Percentiles rank a stretch among this genome's conserved stretches.
Evolutionary conservation across 2,329 filamentous ascomycete species (phyloP).

Genomic region (Trichoderma sp.): DNA sequence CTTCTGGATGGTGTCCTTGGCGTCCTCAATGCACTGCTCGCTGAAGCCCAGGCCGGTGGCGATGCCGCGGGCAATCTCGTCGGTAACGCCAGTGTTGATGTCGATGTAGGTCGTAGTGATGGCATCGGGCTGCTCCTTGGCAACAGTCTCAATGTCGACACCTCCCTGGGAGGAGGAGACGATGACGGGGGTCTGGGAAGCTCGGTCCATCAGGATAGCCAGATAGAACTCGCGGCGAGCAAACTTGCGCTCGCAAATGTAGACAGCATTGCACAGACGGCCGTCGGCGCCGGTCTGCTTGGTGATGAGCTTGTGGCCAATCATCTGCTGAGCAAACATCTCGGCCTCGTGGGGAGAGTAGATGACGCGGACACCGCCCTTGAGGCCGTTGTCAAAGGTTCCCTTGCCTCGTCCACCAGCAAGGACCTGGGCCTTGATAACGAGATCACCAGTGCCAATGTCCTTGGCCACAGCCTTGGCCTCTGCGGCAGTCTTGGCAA

Average conservation of each 20-base stretch:
- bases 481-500: slow-evolving; percentile 81
- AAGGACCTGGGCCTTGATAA: slow-evolving; percentile 99
- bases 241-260: slow-evolving; percentile 99
- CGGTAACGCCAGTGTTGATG: slow-evolving; percentile 92
- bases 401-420: slow-evolving; percentile 98
- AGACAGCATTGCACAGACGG: slow-evolving; percentile 94
- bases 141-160: slow-evolving; percentile 98
- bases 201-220: slow-evolving; percentile 96
- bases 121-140: slow-evolving; percentile 95
- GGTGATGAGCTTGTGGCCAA: slow-evolving; percentile 98
- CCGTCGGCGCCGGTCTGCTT: slow-evolving; percentile 97
- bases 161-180: slow-evolving; percentile 97
- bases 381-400: slow-evolving; percentile 96
- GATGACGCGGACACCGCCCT: slow-evolving; percentile 97
- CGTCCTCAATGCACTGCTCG: slow-evolving; percentile 94
- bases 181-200: slow-evolving; percentile 87
- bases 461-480: slow-evolving; percentile 89
- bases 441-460: slow-evolving; percentile 94
- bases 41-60: slow-evolving; percentile 94
- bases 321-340: slow-evolving; percentile 99
- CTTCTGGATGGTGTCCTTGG: slow-evolving; percentile 96
- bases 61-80: slow-evolving; percentile 90
- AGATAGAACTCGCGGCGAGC: slow-evolving; percentile 99
- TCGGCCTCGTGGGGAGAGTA: slow-evolving; percentile 96
- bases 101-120: slow-evolving; percentile 93